A percentile compares a stretch with the other conserved stretches of the same genome.
Conservation (phyloP, 2,329 filamentous ascomycete species). For the Epichloe scottii region DNA sequence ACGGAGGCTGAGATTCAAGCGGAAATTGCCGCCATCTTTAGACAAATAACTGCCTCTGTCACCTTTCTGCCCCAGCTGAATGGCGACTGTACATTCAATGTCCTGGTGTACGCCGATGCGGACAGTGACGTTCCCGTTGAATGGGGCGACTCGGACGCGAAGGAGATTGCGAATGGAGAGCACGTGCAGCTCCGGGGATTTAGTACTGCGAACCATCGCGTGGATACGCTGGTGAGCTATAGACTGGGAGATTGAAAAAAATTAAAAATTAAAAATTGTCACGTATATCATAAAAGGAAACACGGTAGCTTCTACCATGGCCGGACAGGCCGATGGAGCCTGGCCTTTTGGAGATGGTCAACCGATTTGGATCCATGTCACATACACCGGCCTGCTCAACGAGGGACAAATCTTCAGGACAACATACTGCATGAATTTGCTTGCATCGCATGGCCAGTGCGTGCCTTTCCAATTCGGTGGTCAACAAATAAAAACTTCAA, state of each 20-base stretch:
- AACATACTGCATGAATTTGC: too few relatives aligned
- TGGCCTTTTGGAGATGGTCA: too few relatives aligned
- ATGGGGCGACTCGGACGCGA: slow-evolving; percentile 96
- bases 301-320: not conserved
- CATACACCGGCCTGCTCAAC: too few relatives aligned
- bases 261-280: too few relatives aligned
- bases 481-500: too few relatives aligned
- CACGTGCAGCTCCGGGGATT: slow-evolving; percentile 92
- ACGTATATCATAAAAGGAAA: too few relatives aligned
- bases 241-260: slow-evolving; percentile 36
- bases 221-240: slow-evolving; percentile 94
- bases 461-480: too few relatives aligned
- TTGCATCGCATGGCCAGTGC: too few relatives aligned
- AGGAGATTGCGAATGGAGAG: slow-evolving; percentile 89
- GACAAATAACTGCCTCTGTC: slow-evolving; percentile 94
- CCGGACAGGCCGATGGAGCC: not conserved
- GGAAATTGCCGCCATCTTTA: slow-evolving; percentile 93
- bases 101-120: slow-evolving; percentile 92
- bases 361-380: too few relatives aligned
- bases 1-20: slow-evolving; percentile 88
- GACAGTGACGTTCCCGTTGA: slow-evolving; percentile 95
- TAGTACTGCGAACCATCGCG: slow-evolving; percentile 85
- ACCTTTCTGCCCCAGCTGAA: slow-evolving; percentile 84
- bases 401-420: too few relatives aligned
- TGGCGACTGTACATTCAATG: slow-evolving; percentile 96